phyloP scores from a whole-genome alignment of 768 basidiomycete genomes.

The Leccinum arenicola region DNA sequence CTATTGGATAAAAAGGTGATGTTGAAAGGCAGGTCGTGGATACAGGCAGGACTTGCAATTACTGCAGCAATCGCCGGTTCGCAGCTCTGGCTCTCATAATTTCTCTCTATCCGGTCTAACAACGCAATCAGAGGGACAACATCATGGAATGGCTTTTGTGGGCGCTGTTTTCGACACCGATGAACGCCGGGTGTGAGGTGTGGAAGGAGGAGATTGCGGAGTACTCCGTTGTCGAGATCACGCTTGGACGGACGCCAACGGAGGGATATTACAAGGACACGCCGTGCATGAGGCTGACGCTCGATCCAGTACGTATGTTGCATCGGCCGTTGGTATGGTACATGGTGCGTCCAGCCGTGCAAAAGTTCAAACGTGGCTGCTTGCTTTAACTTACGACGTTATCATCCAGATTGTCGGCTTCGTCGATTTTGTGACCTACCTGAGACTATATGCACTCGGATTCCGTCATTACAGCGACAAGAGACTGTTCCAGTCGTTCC shows the following conservation, averaged over 20 bases:
- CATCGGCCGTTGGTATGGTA: conserved; percentile 69
- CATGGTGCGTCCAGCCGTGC: background rate
- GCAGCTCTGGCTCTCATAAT: too few species aligned
- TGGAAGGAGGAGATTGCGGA: conserved; percentile 51
- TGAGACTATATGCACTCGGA: conserved; percentile 39
- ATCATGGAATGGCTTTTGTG: conserved; percentile 60
- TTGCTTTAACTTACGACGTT: background rate
- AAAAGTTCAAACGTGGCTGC: background rate
- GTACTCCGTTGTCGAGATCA: conserved; percentile 42
- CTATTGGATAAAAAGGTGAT: too few species aligned
- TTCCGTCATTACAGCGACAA: conserved; percentile 51
- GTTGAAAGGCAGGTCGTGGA: too few species aligned
- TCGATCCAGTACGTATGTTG: conserved; percentile 53
- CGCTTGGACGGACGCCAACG: conserved; percentile 39
- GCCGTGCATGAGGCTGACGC: conserved; percentile 47
- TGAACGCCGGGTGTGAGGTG: conserved; percentile 29
- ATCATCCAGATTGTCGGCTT: conserved; percentile 49
- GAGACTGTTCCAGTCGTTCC: conserved; percentile 44
- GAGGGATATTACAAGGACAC: conserved; percentile 38
- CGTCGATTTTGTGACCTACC: conserved; percentile 45
- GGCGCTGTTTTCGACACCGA: conserved; percentile 52
- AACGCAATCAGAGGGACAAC: conserved; percentile 40
- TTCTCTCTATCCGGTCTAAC: too few species aligned
- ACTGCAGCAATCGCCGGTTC: too few species aligned
- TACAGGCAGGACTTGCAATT: too few species aligned